Percentiles rank a stretch among this genome's conserved stretches.
Evolutionary conservation across 2,329 filamentous ascomycete genomes (phyloP).

Genomic region (Alternaria sp.): DNA sequence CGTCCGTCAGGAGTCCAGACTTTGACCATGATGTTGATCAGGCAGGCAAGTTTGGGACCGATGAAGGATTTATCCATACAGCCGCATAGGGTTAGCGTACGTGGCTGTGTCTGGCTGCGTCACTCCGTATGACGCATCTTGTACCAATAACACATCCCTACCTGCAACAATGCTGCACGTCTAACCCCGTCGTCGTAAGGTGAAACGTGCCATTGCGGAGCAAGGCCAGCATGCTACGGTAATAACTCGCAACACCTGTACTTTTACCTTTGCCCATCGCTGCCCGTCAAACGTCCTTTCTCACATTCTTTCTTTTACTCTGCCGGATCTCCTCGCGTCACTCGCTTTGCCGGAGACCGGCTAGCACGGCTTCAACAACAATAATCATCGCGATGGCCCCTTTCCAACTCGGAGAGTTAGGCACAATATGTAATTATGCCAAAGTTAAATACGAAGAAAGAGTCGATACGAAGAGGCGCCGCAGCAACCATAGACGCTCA

Average conservation of each 20-base stretch:
- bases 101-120: conserved; percentile 12
- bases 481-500: conserved; percentile 15
- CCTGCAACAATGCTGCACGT: conserved; percentile 9
- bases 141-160: conserved; percentile 14
- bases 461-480: conserved; percentile 13
- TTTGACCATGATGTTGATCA: neutral
- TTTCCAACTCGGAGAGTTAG: conserved; percentile 17
- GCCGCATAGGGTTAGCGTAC: conserved; percentile 16
- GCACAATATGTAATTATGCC: conserved; percentile 21
- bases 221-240: conserved; percentile 3
- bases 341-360: conserved; percentile 9
- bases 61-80: conserved; percentile 7
- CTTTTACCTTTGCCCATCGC: neutral
- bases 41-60: conserved; percentile 8
- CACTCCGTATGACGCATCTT: conserved; percentile 17
- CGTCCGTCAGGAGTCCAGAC: neutral
- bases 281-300: neutral
- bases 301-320: conserved; percentile 7
- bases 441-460: conserved; percentile 24
- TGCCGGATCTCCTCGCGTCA: conserved; percentile 7
- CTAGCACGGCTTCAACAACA: conserved; percentile 2
- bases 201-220: conserved; percentile 17
- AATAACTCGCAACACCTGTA: neutral
- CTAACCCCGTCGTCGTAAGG: conserved; percentile 13
- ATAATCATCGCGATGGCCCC: conserved; percentile 13